Base-by-base conservation (phyloP, 1,139 yeast species). In the Debaryomyces psychrophilus region DNA sequence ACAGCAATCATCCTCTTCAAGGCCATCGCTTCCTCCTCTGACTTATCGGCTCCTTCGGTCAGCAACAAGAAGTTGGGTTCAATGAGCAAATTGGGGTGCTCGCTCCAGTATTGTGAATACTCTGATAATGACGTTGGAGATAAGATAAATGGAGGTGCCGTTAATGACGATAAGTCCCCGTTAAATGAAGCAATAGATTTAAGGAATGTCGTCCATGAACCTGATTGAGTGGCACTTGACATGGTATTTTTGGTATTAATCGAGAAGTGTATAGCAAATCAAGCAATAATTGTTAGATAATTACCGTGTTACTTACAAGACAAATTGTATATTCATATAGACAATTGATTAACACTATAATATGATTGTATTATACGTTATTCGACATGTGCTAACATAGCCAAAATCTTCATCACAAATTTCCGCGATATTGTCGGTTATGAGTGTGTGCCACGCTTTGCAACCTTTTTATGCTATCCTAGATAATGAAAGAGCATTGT, bases 71-170 rank as follows among this genome's bases (percentile, higher is more conserved):
- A 73, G 53, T 74, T 76, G 31, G 97, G 90, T 37, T 81, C 93
- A 48, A 90, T 68, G 50, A 93, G 79, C 53, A 90, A 76, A 55
- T 89, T 92, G 12, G 93, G 90, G 62, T 88, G 93, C 65, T 90
- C 97, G 42, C 92, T 87, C 95, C 95, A 87, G 64, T 90, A 93
- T 65, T 89, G 93, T 14, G 97, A 87, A 68, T 88, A 93, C 69
- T 93, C 99, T 25, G 83, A 82, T 58, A 90, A 76, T 2, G 98
- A 92, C 6, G 88, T 86, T 22, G 97, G 92, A 8, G 97, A 89
- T 52, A 93, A 76, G 57, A 93, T 93, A 69, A 93, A 93, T n/a
- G 99, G 97, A 23, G 99, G 99, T 2, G 99, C 99, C 1, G 99
- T 90, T 61, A 93, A 73, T 2, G 96, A 85, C 14, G 97, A 88